Base-by-base conservation (phyloP, 331 rosid genomes). In the Telfairia occidentalis region DNA sequence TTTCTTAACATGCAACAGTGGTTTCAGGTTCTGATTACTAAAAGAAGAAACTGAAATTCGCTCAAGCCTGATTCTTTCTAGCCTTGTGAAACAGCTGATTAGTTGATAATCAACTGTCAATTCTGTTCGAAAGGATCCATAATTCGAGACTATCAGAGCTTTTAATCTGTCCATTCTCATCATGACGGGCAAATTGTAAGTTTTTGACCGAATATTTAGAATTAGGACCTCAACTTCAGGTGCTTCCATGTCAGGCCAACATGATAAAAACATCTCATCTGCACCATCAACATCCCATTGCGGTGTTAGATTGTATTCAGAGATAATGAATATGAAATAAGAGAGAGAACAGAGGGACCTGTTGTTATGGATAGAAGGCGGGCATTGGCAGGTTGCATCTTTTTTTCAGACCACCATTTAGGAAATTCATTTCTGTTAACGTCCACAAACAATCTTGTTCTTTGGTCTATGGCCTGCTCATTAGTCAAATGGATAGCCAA, bases 101-200 rank as follows among this genome's bases (percentile, higher is more conserved):
- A 81, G 53, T 42, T 83, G 79, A 48, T 79, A 78, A 26, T 83
- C 82, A 15, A 77, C 64, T 15, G 40, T 26, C 12, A 89, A 11
- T 12, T 85, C 84, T 74, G 88, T 48, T n/a, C 78, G 83, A 73
- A 76, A 50, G 60, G 69, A 87, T 23, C 87, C 84, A 52, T 85
- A 81, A 50, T 92, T 88, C 35, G 84, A 88, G 78, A 86, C 54
- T 23, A 88, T 83, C 9, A 92, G 60, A 82, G 78, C 90, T 77
- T 79, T 92, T 40, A 92, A 82, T 48, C 82, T 76, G 18, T 35
- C 45, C 96, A 90, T 87, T 34, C 63, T 75, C 59, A 66, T 60
- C 61, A 80, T 73, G 71, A 87, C 69, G 0, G 98, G 96, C 18
- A 92, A 73, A 29, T 70, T 73, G 64, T 90, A 86, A 19, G 86